Evolutionary conservation across 768 basidiomycete species (phyloP), one percentile per base, ranked within the genome.

Genomic region (Naganishia onofrii): DNA sequence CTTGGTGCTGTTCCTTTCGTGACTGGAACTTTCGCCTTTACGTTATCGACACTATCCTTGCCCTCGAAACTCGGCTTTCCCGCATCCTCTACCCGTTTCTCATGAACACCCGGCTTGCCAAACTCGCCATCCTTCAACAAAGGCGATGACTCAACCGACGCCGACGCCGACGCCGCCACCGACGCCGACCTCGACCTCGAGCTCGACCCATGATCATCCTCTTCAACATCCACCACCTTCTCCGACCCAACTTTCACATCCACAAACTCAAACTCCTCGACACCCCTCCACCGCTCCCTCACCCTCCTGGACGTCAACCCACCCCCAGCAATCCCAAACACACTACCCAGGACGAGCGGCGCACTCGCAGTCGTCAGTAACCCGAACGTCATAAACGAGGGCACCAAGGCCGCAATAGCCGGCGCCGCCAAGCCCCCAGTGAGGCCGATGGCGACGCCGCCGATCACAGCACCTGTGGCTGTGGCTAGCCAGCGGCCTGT

Each of bases 341-440:
- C 60, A 1, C 81, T 80, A 0, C 82, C 82, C 9, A 83, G 74
- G 0, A 82, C 78, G 31, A 81, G 73, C 1, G 82, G 82, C 2
- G 82, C 82, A 0, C 79, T 77, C 0, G 74, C 76, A 10, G 78
- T 80, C 3, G 78, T 77, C 8, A 82, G 69, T 28, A 83, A 66
- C 2, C 77, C 76, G 38, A 79, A 76, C 26, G 67, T 65, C 29
- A 80, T 77, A 34, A 78, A 78, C 19, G 76, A 66, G 0, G 80
- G 77, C 5, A 82, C 73, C 12, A 83, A 69, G 0, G 82, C 81
- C 3, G 81, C 76, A 31, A 83, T 81, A 0, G 81, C 81, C 5
- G 82, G 82, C n/a, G 82, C 82, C 6, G 82, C 82, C 0, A 83
- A 73, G 1, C 82, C 82, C 1, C 82, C 82, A 2, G 82, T 83